These are phyloP conservation scores for Leccinum variabile DNA, from an alignment of 1,284 basidiomycete genomes.

Conservation along the genomic window DNA sequence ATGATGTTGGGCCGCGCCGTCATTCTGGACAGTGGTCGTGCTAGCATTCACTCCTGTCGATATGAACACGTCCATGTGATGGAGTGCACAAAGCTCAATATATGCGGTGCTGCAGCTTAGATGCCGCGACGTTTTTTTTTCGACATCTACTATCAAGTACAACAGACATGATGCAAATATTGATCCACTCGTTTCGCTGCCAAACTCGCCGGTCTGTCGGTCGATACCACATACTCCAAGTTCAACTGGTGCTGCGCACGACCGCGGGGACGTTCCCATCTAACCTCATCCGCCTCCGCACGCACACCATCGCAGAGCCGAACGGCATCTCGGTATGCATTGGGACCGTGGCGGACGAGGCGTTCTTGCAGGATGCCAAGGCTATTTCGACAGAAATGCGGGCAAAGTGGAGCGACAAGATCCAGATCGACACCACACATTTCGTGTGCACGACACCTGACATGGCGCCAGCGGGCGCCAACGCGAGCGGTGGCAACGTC, in stretches of 20 bases:
- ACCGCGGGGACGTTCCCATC: conserved; percentile 88
- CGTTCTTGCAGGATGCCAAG: conserved; percentile 77
- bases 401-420: conserved; percentile 83
- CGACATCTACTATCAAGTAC: too few relatives aligned
- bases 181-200: too few relatives aligned
- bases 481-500: conserved; percentile 56
- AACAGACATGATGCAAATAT: too few relatives aligned
- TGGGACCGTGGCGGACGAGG: conserved; percentile 78
- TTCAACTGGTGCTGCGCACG: conserved; percentile 91
- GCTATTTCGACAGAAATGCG: conserved; percentile 63
- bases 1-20: not conserved
- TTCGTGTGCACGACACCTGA: conserved; percentile 92
- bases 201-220: conserved; percentile 86
- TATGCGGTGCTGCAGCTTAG: too few relatives aligned
- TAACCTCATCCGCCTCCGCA: conserved; percentile 77
- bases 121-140: too few relatives aligned
- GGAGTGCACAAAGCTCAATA: not conserved
- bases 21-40: not conserved
- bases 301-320: conserved; percentile 92
- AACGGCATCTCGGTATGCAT: conserved; percentile 92
- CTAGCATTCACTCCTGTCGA: not conserved
- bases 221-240: conserved; percentile 79
- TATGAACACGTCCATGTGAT: not conserved
- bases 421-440: conserved; percentile 96
- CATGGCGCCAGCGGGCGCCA: conserved; percentile 60